phyloP scores from a whole-genome alignment of 495 filamentous ascomycete genomes.

The Neurospora sp. region DNA sequence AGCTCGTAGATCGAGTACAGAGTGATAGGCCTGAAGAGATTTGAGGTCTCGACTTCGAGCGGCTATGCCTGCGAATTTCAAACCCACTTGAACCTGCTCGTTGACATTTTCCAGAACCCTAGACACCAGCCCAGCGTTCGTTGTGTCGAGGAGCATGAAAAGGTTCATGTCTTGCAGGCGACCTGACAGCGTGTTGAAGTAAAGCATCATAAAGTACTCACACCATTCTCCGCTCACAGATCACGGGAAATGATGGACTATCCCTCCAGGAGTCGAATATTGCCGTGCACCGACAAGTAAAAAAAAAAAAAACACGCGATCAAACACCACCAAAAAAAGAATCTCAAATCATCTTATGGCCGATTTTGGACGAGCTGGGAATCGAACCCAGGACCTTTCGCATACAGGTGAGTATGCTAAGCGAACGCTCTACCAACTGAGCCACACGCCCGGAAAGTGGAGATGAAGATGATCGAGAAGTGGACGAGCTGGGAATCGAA shows the following conservation, averaged over 20 bases:
- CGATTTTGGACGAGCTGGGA: not conserved
- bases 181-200: not conserved
- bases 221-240: not conserved
- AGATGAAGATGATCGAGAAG: not conserved
- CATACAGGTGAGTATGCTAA: not conserved
- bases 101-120: not conserved
- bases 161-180: not conserved
- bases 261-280: not conserved
- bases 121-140: not conserved
- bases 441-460: not conserved
- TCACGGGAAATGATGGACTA: not conserved
- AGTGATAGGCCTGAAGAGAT: not conserved
- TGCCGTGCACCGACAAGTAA: not conserved
- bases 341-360: not conserved
- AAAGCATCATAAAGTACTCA: not conserved
- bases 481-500: not conserved
- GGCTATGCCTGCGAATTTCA: not conserved
- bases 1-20: not conserved
- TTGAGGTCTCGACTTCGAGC: not conserved
- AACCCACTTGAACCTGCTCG: not conserved
- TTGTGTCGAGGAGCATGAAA: not conserved
- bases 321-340: not conserved
- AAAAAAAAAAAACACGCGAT: not conserved
- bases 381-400: not conserved
- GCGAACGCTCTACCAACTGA: not conserved